Conservation (phyloP, 2,329 filamentous ascomycete genomes). For the Calonectria pteridis region DNA sequence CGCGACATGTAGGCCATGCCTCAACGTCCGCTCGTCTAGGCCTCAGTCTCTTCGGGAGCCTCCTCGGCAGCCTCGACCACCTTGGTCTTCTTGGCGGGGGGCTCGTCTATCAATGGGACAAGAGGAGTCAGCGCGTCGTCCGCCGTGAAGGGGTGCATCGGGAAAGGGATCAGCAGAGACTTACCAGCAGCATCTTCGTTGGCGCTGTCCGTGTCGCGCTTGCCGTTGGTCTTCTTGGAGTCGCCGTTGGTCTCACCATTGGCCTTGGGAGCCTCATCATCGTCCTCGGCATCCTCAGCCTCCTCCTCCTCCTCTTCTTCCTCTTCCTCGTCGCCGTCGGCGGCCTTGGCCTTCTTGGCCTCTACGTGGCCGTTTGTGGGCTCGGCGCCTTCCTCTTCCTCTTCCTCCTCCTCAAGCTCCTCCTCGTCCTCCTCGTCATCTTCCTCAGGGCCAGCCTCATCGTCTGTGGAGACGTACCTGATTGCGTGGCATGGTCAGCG, state of each 20-base stretch:
- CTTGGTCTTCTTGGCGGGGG: constrained; percentile 25
- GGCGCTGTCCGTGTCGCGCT: constrained; percentile 19
- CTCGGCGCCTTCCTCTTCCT: constrained; percentile 48
- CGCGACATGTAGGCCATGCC: neutral
- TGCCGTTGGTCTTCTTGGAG: constrained; percentile 37
- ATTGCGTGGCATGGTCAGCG: constrained; percentile 30
- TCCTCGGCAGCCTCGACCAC: constrained; percentile 39
- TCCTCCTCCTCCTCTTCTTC: constrained; percentile 50
- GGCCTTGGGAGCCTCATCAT: constrained; percentile 42
- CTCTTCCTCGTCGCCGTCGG: constrained; percentile 52
- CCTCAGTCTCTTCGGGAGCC: constrained; percentile 29
- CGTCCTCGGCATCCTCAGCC: constrained; percentile 42
- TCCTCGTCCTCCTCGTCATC: constrained; percentile 54
- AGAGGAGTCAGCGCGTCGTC: constrained; percentile 1
- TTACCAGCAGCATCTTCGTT: constrained; percentile 20
- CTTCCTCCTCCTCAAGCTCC: constrained; percentile 49
- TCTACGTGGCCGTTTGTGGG: constrained; percentile 33
- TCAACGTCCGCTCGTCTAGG: neutral
- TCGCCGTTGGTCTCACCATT: constrained; percentile 43
- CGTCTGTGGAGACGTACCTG: constrained; percentile 54
- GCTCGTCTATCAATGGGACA: constrained; percentile 1
- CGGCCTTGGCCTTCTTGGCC: constrained; percentile 41
- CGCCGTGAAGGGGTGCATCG: neutral
- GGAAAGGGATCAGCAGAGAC: neutral
- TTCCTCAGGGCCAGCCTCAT: constrained; percentile 50